Evolutionary conservation across 768 basidiomycete genomes (phyloP), one percentile per base, ranked within the genome.

Genomic region (Rhodotorula diobovata): DNA sequence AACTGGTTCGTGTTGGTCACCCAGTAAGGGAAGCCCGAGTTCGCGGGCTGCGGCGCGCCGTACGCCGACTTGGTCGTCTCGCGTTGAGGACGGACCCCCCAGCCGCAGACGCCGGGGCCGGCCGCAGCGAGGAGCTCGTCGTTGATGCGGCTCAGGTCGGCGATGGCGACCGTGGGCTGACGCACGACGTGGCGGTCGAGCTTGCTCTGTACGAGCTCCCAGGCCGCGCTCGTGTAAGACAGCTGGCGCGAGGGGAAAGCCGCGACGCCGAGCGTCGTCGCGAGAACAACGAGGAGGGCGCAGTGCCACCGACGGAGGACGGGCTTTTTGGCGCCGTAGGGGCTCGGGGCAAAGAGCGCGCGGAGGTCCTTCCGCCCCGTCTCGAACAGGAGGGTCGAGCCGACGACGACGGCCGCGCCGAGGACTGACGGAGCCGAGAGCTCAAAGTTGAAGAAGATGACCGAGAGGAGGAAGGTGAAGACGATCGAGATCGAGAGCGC

Each of bases 401-500:
- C 32, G 35, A 74, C 69, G 50, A 74, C 68, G 28, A 66, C 63
- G 34, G 60, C 48, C 4, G 63, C 73, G 10, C 73, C 73, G 57
- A 74, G 41, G 23, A 54, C 56, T 11, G 73, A 74, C 1, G 66
- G 45, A 21, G 54, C 1, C 37, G 73, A 45, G n/a, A 59, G 68
- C 50, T 71, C 48, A 58, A 70, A 70, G 63, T 74, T 60, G 69
- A 74, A 70, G 48, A 71, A 55, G 63, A 66, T 45, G 63, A 73
- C 61, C 28, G 73, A 70, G 30, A 74, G 57, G 73, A 70, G 39
- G 51, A 74, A 74, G 43, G 73, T 70, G 73, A 74, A 53, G 35
- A 74, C 73, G 59, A 74, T 74, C 35, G 73, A 74, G 59, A 74
- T 23, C 18, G 73, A 56, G 48, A 74, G 66, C 7, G 66, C 63